Base-by-base conservation (phyloP, 2,329 filamentous ascomycete genomes). In the Aspergillus floridensis region DNA sequence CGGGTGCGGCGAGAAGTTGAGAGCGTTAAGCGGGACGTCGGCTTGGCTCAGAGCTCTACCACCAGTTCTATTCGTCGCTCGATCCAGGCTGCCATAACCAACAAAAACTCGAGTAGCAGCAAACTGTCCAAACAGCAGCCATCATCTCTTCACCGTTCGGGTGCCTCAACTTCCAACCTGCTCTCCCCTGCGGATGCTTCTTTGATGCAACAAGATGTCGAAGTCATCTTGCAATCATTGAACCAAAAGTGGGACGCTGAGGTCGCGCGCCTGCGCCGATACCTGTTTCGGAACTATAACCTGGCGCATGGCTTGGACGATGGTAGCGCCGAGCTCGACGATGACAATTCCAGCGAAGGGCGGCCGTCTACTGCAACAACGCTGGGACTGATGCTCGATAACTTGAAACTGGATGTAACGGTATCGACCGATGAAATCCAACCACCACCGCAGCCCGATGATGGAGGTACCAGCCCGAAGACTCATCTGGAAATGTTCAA, bases 1-100 rank as follows among this genome's bases (percentile, higher is more conserved):
- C 82, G 79, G 63, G 82, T 85, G 3, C 81, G 83, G 59, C 78
- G 82, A 50, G 82, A 86, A 65, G 79, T 85, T 51, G 82, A 83
- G 63, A 78, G 77, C 31, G 78, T 84, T 26, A 74, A 74, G 66
- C 77, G 79, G 54, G 79, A 81, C 38, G 56, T 63, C 10, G 66
- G 57, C 59, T 59, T 65, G n/a, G 63, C 66, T 12, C 69, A 73
- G 32, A 64, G 58, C 31, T 75, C 75, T 14, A 68, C 74, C 5
- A 68, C 72, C 7, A 75, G 69, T 22, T 76, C 77, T 5, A 70
- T 81, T 50, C 78, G 77, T 53, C 77, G 78, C 35, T 79, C 77
- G 4, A 57, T 80, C 11, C 74, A 77, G 56, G 76, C 74, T 21
- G 76, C 76, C 16, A 75, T 79, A 53, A 67, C 64, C 16, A 73